Base-by-base conservation (phyloP, 345 rosid species). In the Trapa bicornis region DNA sequence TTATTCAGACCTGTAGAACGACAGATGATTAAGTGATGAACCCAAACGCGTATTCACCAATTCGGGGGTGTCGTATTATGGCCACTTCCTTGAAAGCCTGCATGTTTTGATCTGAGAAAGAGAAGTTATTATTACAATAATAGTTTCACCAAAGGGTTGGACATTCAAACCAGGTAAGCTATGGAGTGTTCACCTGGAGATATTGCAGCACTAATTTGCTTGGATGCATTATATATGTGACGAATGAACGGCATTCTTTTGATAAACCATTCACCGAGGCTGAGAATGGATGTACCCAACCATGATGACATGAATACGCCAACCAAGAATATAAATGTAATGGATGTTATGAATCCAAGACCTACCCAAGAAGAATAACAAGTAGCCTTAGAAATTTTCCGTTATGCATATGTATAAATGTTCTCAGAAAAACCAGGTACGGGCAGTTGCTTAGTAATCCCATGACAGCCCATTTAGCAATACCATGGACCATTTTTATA, bases 301-400 rank as follows among this genome's bases (percentile, higher is more conserved):
- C 99, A 94, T 17, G 99, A 94, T 61, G 99, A 91, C 99, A 94
- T 94, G 83, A 94, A 94, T 68, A 94, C 96, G 67, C 99, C 99
- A 70, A 94, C 86, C 89, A 91, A 71, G 87, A 94, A 94, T 74
- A 94, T 94, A 75, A 94, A 91, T 2, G 91, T 85, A 64, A 94
- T 78, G 65, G 99, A 94, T 33, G 99, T 94, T 73, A 89, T 78
- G 78, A 94, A 91, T 36, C 99, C 99, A 79, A 94, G 93, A 73
- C 97, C 99, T 94, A 73, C 61, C 38, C 69, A 76, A 66, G 68
- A 77, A 64, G 48, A 56, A 64, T 13, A 32, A 58, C 38, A 58
- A 58, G 33, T 5, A 11, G 63, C 38, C 15, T 54, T 0, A 54
- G 17, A 1, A 54, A 22, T 54, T 22, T 22, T 22, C 29, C 29